Conservation (phyloP, 1,284 basidiomycete species). For the Leccinum subfulvum region DNA sequence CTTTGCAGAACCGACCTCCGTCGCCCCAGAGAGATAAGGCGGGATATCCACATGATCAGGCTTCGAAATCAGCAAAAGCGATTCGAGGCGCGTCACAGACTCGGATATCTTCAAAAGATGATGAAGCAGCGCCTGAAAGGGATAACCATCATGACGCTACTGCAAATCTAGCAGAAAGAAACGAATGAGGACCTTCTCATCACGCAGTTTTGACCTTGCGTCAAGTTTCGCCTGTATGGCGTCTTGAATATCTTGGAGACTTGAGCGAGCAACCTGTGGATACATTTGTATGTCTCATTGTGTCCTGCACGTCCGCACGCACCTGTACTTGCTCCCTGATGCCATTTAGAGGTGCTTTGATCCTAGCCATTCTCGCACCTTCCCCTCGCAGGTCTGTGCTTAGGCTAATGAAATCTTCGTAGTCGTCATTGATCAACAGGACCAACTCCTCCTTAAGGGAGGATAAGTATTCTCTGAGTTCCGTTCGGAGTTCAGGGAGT, state of each 20-base stretch:
- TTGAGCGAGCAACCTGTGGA: slow-evolving; percentile 58
- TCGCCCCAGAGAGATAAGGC: slow-evolving; percentile 24
- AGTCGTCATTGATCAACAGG: slow-evolving; percentile 94
- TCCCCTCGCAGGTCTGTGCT: slow-evolving; percentile 88
- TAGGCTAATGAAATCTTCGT: slow-evolving; percentile 95
- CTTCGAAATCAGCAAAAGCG: slow-evolving; percentile 63
- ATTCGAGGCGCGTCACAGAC: slow-evolving; percentile 80
- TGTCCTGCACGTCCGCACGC: slow-evolving; percentile 27
- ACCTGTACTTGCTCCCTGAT: slow-evolving; percentile 73
- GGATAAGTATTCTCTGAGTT: slow-evolving; percentile 83
- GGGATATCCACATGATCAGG: slow-evolving; percentile 23
- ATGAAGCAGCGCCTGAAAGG: slow-evolving; percentile 72
- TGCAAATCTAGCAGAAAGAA: not conserved
- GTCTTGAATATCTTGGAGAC: slow-evolving; percentile 66
- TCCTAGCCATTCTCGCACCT: slow-evolving; percentile 64
- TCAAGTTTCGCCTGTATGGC: slow-evolving; percentile 77
- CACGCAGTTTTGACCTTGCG: slow-evolving; percentile 70
- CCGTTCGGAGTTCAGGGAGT: slow-evolving; percentile 81
- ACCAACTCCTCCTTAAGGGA: slow-evolving; percentile 90
- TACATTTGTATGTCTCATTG: not conserved
- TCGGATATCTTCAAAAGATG: slow-evolving; percentile 87
- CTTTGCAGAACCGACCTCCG: slow-evolving; percentile 26
- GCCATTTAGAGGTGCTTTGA: slow-evolving; percentile 64
- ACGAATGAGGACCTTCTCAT: slow-evolving; percentile 68
- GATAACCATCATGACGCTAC: slow-evolving; percentile 5